Percentiles rank a stretch among this genome's conserved stretches.
phyloP scores from a whole-genome alignment of 441 rosid species.

The Corymbia citriodora region DNA sequence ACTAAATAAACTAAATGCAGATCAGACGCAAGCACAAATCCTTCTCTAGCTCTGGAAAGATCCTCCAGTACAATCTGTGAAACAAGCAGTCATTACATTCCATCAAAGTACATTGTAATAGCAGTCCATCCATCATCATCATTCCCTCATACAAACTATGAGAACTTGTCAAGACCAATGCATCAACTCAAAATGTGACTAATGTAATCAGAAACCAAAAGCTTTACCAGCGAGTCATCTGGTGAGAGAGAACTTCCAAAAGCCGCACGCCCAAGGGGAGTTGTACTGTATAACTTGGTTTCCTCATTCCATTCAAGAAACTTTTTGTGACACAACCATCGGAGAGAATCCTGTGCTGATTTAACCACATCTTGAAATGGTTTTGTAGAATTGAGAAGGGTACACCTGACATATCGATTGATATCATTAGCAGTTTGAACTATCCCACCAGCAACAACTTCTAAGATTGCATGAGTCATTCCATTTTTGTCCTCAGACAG shows the following conservation, averaged over 20 bases:
- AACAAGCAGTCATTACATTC: constrained; percentile 1
- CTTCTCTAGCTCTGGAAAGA: constrained; percentile 96
- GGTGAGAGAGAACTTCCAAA: constrained; percentile 99
- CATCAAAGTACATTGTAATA: neutral
- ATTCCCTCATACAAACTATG: neutral
- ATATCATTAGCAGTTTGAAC: constrained; percentile 95
- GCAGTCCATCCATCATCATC: neutral
- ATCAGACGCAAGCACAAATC: constrained; percentile 97
- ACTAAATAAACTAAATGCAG: constrained; percentile 89
- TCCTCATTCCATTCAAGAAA: constrained; percentile 98
- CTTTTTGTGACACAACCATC: constrained; percentile 91
- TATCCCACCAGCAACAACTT: constrained; percentile 98
- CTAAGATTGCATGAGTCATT: constrained; percentile 99
- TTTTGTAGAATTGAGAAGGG: constrained; percentile 95
- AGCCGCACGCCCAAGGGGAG: constrained; percentile 98
- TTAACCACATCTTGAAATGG: constrained; percentile 91
- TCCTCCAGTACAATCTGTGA: constrained; percentile 92
- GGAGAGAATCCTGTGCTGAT: constrained; percentile 98
- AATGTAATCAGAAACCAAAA: constrained; percentile 7
- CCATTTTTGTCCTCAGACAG: constrained; percentile 98
- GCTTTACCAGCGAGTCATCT: constrained; percentile 91
- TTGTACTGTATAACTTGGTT: constrained; percentile 74
- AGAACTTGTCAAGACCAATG: neutral
- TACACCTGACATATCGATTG: constrained; percentile 94
- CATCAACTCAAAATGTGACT: constrained; percentile 1